phyloP scores from a whole-genome alignment of 345 rosid species.

The Excoecaria cochinchinensis region DNA sequence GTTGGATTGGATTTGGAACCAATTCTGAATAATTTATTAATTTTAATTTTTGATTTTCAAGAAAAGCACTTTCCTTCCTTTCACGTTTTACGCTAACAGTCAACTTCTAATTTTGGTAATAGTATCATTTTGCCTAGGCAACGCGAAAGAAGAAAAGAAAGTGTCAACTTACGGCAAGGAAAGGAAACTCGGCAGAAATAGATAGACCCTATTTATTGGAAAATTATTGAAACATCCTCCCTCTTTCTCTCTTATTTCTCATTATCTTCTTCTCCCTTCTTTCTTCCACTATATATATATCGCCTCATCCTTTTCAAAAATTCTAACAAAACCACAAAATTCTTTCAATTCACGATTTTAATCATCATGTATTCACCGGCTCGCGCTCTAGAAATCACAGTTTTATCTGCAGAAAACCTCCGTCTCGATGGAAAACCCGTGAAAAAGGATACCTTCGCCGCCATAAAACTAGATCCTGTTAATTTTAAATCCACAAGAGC shows the following conservation, averaged over 20 bases:
- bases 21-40: too few relatives aligned
- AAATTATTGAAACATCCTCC: constrained; percentile 14
- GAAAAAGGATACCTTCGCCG: constrained; percentile 39
- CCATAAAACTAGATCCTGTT: constrained; percentile 28
- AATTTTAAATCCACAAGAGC: constrained; percentile 12
- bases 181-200: not conserved
- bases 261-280: not conserved
- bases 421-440: constrained; percentile 37
- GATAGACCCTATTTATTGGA: too few relatives aligned
- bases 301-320: not conserved
- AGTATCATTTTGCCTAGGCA: too few relatives aligned
- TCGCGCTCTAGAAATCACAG: constrained; percentile 44
- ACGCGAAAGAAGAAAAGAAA: too few relatives aligned
- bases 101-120: too few relatives aligned
- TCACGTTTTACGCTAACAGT: too few relatives aligned
- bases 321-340: not conserved
- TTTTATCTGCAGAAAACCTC: constrained; percentile 60
- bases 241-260: constrained; percentile 26
- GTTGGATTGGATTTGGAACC: too few relatives aligned
- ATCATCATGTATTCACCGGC: constrained; percentile 2
- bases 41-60: too few relatives aligned
- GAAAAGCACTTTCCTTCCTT: too few relatives aligned
- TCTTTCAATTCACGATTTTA: not conserved
- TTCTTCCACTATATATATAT: not conserved
- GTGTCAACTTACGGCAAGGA: not conserved